A percentile compares a stretch with the other conserved stretches of the same genome.
Evolutionary conservation across 1,284 basidiomycete genomes (phyloP).

Genomic region (Laetiporus sulphureus): DNA sequence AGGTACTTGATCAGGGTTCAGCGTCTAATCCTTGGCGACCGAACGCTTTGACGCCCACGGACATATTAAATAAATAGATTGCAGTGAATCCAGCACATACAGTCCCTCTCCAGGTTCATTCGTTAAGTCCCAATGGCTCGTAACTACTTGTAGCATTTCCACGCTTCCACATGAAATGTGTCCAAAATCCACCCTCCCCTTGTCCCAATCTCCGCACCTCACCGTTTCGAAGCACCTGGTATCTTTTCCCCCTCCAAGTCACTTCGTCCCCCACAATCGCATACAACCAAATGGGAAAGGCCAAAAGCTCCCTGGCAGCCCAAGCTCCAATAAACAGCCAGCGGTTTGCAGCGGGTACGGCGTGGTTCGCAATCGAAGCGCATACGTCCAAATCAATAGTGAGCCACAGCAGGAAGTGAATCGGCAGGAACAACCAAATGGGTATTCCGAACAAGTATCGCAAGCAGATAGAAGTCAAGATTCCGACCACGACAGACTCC

Average conservation of each 20-base stretch:
- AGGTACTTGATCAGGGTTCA: no score
- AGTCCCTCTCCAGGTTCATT: no score
- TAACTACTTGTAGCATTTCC: no score
- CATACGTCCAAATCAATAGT: conserved; percentile 70
- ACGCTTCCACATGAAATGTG: no score
- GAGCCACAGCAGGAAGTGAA: conserved; percentile 57
- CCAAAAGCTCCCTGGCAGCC: conserved; percentile 68
- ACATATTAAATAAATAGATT: no score
- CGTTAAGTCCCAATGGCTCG: no score
- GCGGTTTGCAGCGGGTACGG: conserved; percentile 41
- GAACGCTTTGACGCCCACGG: no score
- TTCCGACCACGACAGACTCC: conserved; percentile 69
- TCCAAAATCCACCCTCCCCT: no score
- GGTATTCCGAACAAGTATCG: conserved; percentile 47
- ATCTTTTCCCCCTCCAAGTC: conserved; percentile 74
- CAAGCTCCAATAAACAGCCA: conserved; percentile 72
- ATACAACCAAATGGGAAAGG: conserved; percentile 80
- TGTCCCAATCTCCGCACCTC: conserved; percentile 46
- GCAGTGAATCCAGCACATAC: no score
- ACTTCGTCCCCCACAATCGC: conserved; percentile 79
- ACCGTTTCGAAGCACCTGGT: conserved; percentile 59
- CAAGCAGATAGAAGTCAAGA: conserved; percentile 55
- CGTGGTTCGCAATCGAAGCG: conserved; percentile 64
- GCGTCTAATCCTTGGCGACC: no score
- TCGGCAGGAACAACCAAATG: conserved; percentile 44